A percentile compares a stretch with the other conserved stretches of the same genome.
phyloP scores from a whole-genome alignment of 495 filamentous ascomycete genomes.

The Cercophora sp. region DNA sequence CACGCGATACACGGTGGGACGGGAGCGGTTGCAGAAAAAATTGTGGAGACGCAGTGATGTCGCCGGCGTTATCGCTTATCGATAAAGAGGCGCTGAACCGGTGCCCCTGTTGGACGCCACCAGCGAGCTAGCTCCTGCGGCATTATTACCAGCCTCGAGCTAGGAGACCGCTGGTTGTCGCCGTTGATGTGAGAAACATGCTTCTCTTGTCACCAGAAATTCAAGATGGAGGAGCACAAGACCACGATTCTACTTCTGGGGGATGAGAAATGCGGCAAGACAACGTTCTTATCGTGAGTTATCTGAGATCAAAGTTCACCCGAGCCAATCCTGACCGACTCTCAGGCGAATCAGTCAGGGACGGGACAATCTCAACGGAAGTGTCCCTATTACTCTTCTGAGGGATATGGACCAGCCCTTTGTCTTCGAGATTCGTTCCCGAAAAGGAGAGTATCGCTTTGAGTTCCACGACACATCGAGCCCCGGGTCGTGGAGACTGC shows the following conservation, averaged over 20 bases:
- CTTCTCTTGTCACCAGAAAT: background rate
- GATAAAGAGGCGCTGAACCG: no score
- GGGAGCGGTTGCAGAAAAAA: no score
- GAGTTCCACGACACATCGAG: conserved; percentile 76
- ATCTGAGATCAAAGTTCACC: background rate
- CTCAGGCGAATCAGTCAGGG: conserved; percentile 48
- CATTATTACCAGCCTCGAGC: no score
- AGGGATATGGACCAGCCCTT: conserved; percentile 80
- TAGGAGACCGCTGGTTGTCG: no score
- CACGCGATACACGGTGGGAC: no score
- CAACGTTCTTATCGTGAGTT: conserved; percentile 85
- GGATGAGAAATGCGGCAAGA: conserved; percentile 77
- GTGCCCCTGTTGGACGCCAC: no score
- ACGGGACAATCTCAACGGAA: conserved; percentile 32
- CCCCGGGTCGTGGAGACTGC: conserved; percentile 69
- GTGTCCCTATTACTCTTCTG: conserved; percentile 49
- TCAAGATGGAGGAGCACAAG: conserved; percentile 40
- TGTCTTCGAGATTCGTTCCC: conserved; percentile 66
- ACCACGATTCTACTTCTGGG: conserved; percentile 76
- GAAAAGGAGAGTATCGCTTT: conserved; percentile 59
- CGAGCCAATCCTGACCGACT: background rate
- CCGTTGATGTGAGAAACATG: no score
- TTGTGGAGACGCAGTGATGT: no score
- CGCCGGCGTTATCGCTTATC: no score
- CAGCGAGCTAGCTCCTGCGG: no score